Base-by-base conservation (phyloP, 2,329 filamentous ascomycete species). In the Claviceps citrina region DNA sequence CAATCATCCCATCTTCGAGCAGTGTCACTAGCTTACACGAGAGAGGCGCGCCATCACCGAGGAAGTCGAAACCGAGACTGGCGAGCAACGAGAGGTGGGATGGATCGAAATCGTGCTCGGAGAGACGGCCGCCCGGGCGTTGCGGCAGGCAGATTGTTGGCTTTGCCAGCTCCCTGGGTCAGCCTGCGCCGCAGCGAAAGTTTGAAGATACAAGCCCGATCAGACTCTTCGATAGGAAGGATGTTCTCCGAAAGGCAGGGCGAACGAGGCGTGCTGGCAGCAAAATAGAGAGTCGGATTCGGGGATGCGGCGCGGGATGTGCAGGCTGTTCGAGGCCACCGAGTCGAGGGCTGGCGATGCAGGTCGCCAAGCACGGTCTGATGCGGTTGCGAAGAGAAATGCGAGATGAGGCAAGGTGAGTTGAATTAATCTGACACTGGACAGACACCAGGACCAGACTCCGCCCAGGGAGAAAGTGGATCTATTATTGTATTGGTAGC, bases 11-110 rank as follows among this genome's bases (percentile, higher is more conserved):
- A 36, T 33, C 35, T 34, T 35, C 19, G 16, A 18, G 19, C 18
- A 15, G 13, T 24, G 22, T 38, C 42, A 41, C 39, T 43, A 31
- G 38, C 34, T 36, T 32, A 31, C 35, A 28, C 31, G 22, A 15
- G 18, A 38, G 31, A 32, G 26, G 31, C 16, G 30, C 20, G 42
- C 42, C 42, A 43, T 43, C 15, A 31, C 35, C 38, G 15, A 20
- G 4, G 12, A 36, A 15, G 36, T 20, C 19, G 33, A 32, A n/a
- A 22, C n/a, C n/a, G 24, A 18, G 19, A 22, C 9, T 27, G 38
- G 5, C 28, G 30, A 25, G 27, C 27, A 16, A 3, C n/a, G 7
- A 25, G 31, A 30, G 30, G 26, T 16, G 16, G 10, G 26, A 28
- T 25, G 7, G 13, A n/a, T 7, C 24, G 19, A 13, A n/a, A 10